Conservation (phyloP, 768 basidiomycete genomes). For the Kwoniella sp. region DNA sequence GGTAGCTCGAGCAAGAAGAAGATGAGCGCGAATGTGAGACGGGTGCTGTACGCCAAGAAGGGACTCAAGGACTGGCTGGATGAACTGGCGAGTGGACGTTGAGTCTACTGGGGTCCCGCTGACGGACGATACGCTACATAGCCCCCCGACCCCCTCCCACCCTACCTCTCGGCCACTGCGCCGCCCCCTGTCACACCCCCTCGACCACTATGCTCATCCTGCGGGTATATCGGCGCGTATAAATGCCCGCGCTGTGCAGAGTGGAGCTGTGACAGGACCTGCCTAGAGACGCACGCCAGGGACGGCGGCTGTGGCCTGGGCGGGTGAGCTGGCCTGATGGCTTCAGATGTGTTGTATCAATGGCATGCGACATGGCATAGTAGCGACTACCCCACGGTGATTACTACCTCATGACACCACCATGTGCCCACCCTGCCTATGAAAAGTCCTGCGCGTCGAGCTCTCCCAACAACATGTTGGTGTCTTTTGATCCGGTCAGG, state of each 20-base stretch:
- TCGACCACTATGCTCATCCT: conserved; percentile 42
- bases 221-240: conserved; percentile 44
- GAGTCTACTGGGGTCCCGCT: neutral
- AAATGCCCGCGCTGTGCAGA: conserved; percentile 41
- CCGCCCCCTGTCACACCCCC: conserved; percentile 28
- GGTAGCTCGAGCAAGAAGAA: conserved; percentile 31
- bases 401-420: no score
- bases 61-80: conserved; percentile 43
- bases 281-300: conserved; percentile 37
- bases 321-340: conserved; percentile 13
- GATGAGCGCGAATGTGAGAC: conserved; percentile 39
- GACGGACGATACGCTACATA: neutral
- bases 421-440: neutral
- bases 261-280: conserved; percentile 38
- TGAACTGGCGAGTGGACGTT: conserved; percentile 34
- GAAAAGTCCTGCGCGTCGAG: conserved; percentile 57
- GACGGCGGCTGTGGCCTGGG: conserved; percentile 48
- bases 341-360: no score
- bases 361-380: no score
- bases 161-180: conserved; percentile 27
- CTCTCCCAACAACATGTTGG: conserved; percentile 86
- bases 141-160: conserved; percentile 26
- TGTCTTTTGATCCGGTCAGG: conserved; percentile 86
- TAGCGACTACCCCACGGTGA: no score
- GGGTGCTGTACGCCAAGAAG: conserved; percentile 41